Evolutionary conservation across 148 eudicot species (phyloP).

Genomic region (Amaranthus hypochondriacus): DNA sequence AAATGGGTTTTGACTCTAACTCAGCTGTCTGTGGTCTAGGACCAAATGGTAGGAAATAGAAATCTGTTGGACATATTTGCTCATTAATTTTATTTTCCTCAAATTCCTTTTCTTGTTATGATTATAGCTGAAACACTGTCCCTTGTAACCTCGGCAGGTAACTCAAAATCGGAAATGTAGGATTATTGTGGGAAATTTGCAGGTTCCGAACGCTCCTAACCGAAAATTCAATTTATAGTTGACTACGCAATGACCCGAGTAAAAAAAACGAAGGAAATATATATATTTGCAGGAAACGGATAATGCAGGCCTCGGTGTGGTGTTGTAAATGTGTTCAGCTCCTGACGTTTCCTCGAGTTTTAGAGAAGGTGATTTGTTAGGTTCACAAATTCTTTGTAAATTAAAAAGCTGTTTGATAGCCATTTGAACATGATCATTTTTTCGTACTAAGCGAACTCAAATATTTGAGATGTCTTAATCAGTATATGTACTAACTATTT

Average conservation of each 20-base stretch:
- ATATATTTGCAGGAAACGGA: constrained; percentile 21
- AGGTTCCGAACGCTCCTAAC: constrained; percentile 27
- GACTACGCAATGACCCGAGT: constrained; percentile 29
- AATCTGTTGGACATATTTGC: neutral
- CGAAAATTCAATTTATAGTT: constrained; percentile 27
- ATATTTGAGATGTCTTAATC: constrained; percentile 16
- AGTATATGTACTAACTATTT: neutral
- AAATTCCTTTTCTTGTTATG: neutral
- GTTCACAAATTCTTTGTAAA: constrained; percentile 38
- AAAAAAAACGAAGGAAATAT: constrained; percentile 3
- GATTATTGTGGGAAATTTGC: constrained; percentile 17
- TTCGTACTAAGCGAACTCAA: constrained; percentile 17
- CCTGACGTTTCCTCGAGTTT: constrained; percentile 80
- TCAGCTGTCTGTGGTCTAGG: constrained; percentile 51
- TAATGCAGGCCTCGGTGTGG: constrained; percentile 23
- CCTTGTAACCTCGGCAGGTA: constrained; percentile 36
- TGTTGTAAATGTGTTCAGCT: constrained; percentile 64
- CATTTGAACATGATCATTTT: constrained; percentile 27
- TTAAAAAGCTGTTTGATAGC: constrained; percentile 23
- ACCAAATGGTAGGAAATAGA: constrained; percentile 52
- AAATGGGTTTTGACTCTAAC: constrained; percentile 74
- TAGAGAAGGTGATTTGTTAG: constrained; percentile 56
- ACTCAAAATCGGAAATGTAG: constrained; percentile 64
- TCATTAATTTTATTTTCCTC: neutral
- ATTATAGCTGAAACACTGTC: constrained; percentile 9